A percentile compares a stretch with the other conserved stretches of the same genome.
These are phyloP conservation scores for Amanita muscaria DNA, from an alignment of 768 basidiomycete genomes.

Conservation along the genomic window DNA sequence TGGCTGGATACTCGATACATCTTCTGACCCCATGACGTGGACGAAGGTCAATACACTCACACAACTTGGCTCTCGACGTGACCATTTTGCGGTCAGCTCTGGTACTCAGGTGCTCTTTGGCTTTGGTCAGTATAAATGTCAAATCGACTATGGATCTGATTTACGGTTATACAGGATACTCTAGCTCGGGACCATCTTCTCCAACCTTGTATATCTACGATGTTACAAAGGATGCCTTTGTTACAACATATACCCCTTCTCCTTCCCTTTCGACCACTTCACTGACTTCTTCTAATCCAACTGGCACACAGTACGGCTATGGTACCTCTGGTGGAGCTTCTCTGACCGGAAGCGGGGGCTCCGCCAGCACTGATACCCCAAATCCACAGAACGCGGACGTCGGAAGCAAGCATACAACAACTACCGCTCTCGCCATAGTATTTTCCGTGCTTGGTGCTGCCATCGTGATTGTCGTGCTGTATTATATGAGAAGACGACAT, in stretches of 20 bases:
- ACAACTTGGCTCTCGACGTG: conserved; percentile 54
- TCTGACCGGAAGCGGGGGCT: conserved; percentile 16
- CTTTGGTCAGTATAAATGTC: conserved; percentile 49
- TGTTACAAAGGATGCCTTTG: conserved; percentile 32
- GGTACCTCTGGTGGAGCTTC: conserved; percentile 13
- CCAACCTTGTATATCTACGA: conserved; percentile 49
- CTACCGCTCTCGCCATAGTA: background rate
- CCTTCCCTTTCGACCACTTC: conserved; percentile 24
- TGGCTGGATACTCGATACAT: conserved; percentile 65
- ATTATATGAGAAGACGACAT: background rate
- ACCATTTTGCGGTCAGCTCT: conserved; percentile 63
- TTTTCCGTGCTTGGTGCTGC: background rate
- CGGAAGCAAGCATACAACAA: background rate
- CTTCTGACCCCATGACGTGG: conserved; percentile 53
- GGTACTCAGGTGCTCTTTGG: conserved; percentile 65
- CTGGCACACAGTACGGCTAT: background rate
- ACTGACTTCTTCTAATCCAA: conserved; percentile 22
- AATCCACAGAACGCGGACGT: background rate
- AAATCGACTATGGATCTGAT: background rate
- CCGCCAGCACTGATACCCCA: background rate
- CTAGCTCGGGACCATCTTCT: conserved; percentile 40
- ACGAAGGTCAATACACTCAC: conserved; percentile 37
- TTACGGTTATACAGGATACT: conserved; percentile 34
- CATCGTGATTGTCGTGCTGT: background rate
- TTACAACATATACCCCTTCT: conserved; percentile 33